Evolutionary conservation across 345 rosid genomes (phyloP), one percentile per base, ranked within the genome.

Genomic region (Lepidium africanum): DNA sequence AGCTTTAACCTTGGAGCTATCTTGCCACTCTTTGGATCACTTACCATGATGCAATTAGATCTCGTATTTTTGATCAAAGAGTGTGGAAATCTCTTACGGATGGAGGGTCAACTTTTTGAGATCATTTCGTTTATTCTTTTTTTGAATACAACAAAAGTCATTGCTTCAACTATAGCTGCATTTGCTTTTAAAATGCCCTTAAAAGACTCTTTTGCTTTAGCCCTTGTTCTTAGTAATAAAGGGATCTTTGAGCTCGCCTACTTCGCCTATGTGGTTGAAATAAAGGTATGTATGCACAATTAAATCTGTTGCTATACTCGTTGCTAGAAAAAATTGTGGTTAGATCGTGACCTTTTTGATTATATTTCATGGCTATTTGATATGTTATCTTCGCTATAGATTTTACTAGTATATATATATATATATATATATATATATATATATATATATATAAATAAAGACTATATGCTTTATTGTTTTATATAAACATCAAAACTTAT

Each of bases 191-290:
- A 65, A 27, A 76, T 86, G 79, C 89, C 87, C 27, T 64, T 50
- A 7, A 78, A 59, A 10, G 92, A 84, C 76, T 77, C 82, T 19
- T 10, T 76, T 50, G 81, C 83, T 1, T 46, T 86, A 21, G 78
- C 84, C 58, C 67, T 81, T 62, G 68, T 82, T n/a, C 55, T 81
- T 73, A 48, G 50, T 59, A 58, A 67, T 12, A 81, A 80, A 64
- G 86, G 86, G 17, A 9, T 78, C 47, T 39, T 77, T 43, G 91
- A 86, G 60, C 32, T 84, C 12, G 67, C 79, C 27, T 70, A 60
- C 72, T 76, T 49, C 51, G 6, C 56, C 0, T 70, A 16, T 37
- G 50, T 67, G 3, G 67, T 63, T 63, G 79, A 76, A 45, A 12
- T 2, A 14, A 58, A 58, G 71, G 83, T 80, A 58, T 61, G 83